Base-by-base conservation (phyloP, 768 basidiomycete genomes). In the Lanmaoa pseudosensibilis region DNA sequence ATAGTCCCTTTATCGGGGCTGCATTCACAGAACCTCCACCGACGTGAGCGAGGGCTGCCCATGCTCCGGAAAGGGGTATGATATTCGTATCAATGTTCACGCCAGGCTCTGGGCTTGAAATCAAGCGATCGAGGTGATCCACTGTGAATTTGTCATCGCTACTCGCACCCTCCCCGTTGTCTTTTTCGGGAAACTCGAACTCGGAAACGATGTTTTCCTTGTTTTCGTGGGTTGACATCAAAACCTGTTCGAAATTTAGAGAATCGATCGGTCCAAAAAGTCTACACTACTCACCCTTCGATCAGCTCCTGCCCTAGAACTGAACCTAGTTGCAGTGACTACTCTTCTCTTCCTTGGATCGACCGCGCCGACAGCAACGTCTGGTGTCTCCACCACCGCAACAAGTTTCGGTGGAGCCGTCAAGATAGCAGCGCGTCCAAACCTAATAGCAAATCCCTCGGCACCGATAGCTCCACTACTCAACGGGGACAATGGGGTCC, bases 311-410 rank as follows among this genome's bases (percentile, higher is more conserved):
- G 81, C 75, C 54, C 94, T 77, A 23, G 89, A 86, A 68, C 92
- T 93, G 67, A 94, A 95, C 57, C 93, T 76, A 18, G 92, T 96
- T 8, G 90, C 89, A 52, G 91, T 93, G 15, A 92, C 87, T 1
- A 94, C 90, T 46, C 93, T 76, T 62, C 88, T 78, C 78, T 94
- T 92, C 69, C 80, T 77, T 18, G 90, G 84, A 70, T 95, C 93
- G 10, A 94, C 89, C 23, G 92, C 90, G 10, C 93, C 93, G 37
- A 92, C 84, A n/a, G 86, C 92, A 10, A 93, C 86, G 67, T 94
- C 93, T 0, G 92, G 90, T 11, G 90, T 93, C 70, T 90, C 90
- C 18, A 94, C 87, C 32, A 94, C 75, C 5, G 87, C 90, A 18
- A 94, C 81, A 30, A 94, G 74, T 66, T 86, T 86, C 16, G 93